These are phyloP conservation scores for Phytopythium oedochilum DNA, from an alignment of 352 stramenopile genomes.

Conservation along the genomic window DNA sequence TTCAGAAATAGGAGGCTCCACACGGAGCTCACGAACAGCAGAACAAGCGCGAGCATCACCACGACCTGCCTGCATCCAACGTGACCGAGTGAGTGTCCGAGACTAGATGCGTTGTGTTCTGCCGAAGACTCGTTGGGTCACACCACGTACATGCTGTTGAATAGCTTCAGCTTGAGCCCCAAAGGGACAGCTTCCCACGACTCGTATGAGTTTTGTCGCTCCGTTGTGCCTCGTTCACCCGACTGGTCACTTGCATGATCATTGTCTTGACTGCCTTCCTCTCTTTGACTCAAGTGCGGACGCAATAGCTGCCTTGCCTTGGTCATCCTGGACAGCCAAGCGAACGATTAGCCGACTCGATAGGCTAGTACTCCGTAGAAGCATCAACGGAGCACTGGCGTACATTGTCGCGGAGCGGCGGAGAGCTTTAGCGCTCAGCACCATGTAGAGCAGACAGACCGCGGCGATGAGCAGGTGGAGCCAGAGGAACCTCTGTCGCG, in stretches of 20 bases:
- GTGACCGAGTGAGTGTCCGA: background rate
- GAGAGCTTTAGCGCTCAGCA: constrained; percentile 53
- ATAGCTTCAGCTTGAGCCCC: constrained; percentile 49
- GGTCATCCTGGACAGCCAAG: constrained; percentile 3
- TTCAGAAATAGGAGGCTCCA: constrained; percentile 75
- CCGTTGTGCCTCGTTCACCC: background rate
- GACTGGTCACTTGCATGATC: background rate
- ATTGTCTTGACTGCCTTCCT: background rate
- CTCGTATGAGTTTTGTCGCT: constrained; percentile 2
- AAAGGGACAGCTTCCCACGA: constrained; percentile 37
- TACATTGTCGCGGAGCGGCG: constrained; percentile 48
- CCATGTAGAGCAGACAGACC: constrained; percentile 53
- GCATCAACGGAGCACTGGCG: constrained; percentile 6
- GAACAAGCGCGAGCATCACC: constrained; percentile 37
- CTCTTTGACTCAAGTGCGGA: background rate
- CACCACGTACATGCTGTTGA: constrained; percentile 63
- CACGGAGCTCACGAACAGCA: constrained; percentile 55
- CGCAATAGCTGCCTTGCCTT: constrained; percentile 11
- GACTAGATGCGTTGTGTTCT: too few relatives aligned
- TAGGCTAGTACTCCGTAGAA: background rate
- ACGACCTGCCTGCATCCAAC: constrained; percentile 44
- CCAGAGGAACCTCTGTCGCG: constrained; percentile 69
- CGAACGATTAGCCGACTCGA: background rate
- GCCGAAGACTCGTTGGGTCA: too few relatives aligned
- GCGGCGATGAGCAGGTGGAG: constrained; percentile 56